Conservation (phyloP, 192 early-diverging fungal species). For the Coemansia sp. region DNA sequence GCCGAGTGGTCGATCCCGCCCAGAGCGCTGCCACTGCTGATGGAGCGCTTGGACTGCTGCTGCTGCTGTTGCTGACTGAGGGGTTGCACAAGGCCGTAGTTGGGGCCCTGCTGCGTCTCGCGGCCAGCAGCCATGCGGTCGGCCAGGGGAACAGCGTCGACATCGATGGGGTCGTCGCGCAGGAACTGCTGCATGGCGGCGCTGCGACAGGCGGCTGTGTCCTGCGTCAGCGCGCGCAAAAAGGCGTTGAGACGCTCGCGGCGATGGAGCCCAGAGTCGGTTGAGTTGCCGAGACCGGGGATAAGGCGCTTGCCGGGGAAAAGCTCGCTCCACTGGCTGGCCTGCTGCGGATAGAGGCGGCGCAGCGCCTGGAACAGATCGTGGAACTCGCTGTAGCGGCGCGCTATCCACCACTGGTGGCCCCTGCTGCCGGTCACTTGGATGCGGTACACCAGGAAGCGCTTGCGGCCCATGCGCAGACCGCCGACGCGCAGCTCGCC, state of each 20-base stretch:
- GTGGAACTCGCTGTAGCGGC: constrained; percentile 49
- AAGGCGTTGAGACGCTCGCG: constrained; percentile 43
- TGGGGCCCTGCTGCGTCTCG: constrained; percentile 8
- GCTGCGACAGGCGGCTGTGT: constrained; percentile 18
- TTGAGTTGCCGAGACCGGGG: constrained; percentile 29
- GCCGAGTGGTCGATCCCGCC: constrained; percentile 4
- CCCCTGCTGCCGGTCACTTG: constrained; percentile 32
- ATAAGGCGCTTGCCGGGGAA: constrained; percentile 49
- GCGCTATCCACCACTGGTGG: constrained; percentile 45
- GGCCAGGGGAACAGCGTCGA: constrained; percentile 23
- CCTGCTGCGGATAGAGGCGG: constrained; percentile 24
- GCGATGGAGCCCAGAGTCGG: constrained; percentile 40
- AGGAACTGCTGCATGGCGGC: constrained; percentile 34
- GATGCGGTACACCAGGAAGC: constrained; percentile 43
- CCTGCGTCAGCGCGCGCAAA: constrained; percentile 26
- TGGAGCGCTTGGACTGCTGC: constrained; percentile 23
- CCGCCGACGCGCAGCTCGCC: constrained; percentile 41
- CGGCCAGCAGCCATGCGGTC: constrained; percentile 20
- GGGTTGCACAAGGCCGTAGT: constrained; percentile 15
- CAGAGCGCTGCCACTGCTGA: constrained; percentile 27
- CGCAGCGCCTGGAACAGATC: constrained; percentile 26
- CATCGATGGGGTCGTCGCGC: constrained; percentile 34
- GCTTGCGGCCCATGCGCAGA: constrained; percentile 45
- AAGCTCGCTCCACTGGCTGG: constrained; percentile 26
- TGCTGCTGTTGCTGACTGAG: constrained; percentile 10